Conservation (phyloP, 805 yeast species). For the Ogataea angusta region DNA sequence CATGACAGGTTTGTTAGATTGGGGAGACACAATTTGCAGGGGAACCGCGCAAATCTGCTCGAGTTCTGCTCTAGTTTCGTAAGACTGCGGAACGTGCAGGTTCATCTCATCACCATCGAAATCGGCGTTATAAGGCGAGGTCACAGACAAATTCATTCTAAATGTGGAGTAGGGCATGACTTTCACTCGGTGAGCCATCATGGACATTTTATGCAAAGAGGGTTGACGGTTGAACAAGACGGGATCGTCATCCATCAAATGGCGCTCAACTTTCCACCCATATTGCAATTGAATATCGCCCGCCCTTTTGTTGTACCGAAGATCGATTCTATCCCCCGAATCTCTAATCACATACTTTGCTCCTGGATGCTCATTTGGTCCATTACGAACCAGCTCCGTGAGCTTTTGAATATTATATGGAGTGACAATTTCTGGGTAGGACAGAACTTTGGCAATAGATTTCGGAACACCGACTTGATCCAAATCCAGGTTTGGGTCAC, state of each 20-base stretch:
- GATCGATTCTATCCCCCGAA: constrained; percentile 97
- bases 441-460: constrained; percentile 90
- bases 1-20: constrained; percentile 98
- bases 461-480: constrained; percentile 99
- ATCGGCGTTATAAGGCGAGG: constrained; percentile 99
- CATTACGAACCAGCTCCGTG: constrained; percentile 92
- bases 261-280: constrained; percentile 99
- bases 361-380: constrained; percentile 99
- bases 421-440: constrained; percentile 97
- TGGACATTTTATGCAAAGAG: constrained; percentile 97
- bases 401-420: constrained; percentile 94
- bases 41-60: constrained; percentile 97
- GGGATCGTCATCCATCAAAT: constrained; percentile 95
- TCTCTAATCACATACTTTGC: constrained; percentile 98
- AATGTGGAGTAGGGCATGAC: constrained; percentile 99
- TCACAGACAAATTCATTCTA: constrained; percentile 92
- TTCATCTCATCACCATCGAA: constrained; percentile 99
- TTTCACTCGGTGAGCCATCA: constrained; percentile 99
- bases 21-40: constrained; percentile 95
- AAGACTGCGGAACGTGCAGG: constrained; percentile 97
- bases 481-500: constrained; percentile 95
- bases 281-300: constrained; percentile 97
- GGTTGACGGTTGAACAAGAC: constrained; percentile 99
- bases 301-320: constrained; percentile 94
- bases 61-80: constrained; percentile 95